Base-by-base conservation (phyloP, 305 asterid species). In the Fraxinus paxiana region DNA sequence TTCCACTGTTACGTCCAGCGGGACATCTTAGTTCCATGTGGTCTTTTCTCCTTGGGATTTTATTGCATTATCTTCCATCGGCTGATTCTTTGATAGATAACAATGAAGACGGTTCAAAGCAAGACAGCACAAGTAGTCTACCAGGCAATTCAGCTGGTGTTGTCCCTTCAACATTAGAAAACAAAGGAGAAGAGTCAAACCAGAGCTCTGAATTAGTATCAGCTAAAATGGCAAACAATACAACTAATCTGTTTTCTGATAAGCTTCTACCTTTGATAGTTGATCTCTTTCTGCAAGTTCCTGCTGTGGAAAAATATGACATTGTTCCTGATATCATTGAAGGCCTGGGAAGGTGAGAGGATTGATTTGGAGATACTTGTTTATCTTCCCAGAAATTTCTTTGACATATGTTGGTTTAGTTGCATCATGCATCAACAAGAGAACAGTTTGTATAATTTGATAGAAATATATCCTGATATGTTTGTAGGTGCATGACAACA, bases 291-390 rank as follows among this genome's bases (percentile, higher is more conserved):
- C 76, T 94, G 84, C 93, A 85, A 85, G 95, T 93, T 86, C 99
- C 99, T 77, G 84, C 92, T 73, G 20, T 75, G 26, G 95, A 90
- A 80, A 92, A 92, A 88, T 89, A 91, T 79, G 85, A 85, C 41
- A 83, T 90, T 63, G 88, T 86, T 18, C 90, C 97, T 79, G 92
- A 90, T 83, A 84, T 92, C 82, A 90, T 96, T 85, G 96, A 88
- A 90, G 88, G 91, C 79, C 88, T 94, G 82, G 99, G 99, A 90
- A 96, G 99, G 99, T 96, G 87, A 91, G 87, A 91, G 94, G 83
- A 77, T 82, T 78, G 70, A 3, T 38, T 69, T 54, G 61, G 43
- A 70, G 31, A 63, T 73, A 37, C 34, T 28, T 76, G 17, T 56
- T 69, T 37, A 51, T 61, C 63, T 79, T 80, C 72, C 82, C 79